These are phyloP conservation scores for Penicillium sp. DNA, from an alignment of 2,329 filamentous ascomycete genomes.

Conservation along the genomic window DNA sequence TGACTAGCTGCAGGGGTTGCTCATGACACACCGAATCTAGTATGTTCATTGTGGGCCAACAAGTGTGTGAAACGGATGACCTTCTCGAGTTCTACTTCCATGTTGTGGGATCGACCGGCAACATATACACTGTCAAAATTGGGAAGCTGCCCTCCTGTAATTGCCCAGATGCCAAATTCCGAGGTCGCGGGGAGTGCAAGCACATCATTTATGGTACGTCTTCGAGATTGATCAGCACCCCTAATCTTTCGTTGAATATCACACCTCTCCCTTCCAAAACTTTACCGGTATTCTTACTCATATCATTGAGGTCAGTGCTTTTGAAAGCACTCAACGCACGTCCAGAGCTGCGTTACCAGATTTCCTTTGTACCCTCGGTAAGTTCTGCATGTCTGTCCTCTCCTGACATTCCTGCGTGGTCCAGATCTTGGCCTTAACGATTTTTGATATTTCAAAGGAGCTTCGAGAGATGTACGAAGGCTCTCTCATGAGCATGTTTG, in stretches of 20 bases:
- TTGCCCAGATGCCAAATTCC: slow-evolving; percentile 50
- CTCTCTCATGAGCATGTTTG: slow-evolving; percentile 46
- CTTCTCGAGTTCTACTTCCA: slow-evolving; percentile 47
- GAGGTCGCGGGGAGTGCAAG: slow-evolving; percentile 53
- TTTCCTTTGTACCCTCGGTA: slow-evolving; percentile 52
- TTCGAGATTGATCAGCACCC: not conserved
- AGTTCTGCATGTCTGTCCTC: slow-evolving; percentile 7
- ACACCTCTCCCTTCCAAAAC: not conserved
- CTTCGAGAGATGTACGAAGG: slow-evolving; percentile 50
- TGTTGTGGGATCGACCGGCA: slow-evolving; percentile 57
- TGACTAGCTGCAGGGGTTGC: too few relatives aligned
- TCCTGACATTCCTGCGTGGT: not conserved
- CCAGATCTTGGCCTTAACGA: not conserved
- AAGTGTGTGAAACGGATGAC: slow-evolving; percentile 39
- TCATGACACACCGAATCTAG: slow-evolving; percentile 19
- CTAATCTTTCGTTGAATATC: not conserved
- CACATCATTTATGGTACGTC: slow-evolving; percentile 53
- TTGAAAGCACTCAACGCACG: slow-evolving; percentile 53
- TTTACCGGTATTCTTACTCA: slow-evolving; percentile 9
- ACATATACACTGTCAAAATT: slow-evolving; percentile 56
- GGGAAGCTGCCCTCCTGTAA: slow-evolving; percentile 48
- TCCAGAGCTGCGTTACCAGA: slow-evolving; percentile 52
- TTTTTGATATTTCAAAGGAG: slow-evolving; percentile 35
- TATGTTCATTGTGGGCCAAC: slow-evolving; percentile 54
- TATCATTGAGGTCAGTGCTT: slow-evolving; percentile 41